phyloP scores from a whole-genome alignment of 169 alveolate genomes.

The Theileria equi region DNA sequence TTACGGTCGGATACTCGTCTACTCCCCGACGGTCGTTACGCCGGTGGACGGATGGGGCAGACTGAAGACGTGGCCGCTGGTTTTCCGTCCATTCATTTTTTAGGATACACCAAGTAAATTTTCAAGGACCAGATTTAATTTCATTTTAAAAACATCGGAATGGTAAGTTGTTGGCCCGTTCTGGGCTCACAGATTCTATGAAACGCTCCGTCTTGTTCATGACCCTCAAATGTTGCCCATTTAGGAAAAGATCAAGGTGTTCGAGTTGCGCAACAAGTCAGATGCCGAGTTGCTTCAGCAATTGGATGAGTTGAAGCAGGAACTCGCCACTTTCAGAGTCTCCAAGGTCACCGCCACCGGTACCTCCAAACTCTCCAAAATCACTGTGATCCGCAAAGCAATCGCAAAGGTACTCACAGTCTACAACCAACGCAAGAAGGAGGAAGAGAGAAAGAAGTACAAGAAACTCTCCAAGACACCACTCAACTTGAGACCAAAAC shows the following conservation, averaged over 20 bases:
- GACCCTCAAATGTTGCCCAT: too few species aligned
- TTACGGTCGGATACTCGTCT: too few species aligned
- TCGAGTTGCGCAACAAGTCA: constrained; percentile 84
- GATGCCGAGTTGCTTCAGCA: constrained; percentile 84
- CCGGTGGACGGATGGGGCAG: too few species aligned
- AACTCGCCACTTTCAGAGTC: constrained; percentile 86
- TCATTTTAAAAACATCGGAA: too few species aligned
- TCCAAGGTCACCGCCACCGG: constrained; percentile 88
- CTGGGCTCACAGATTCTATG: too few species aligned
- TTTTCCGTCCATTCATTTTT: too few species aligned
- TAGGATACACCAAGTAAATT: too few species aligned
- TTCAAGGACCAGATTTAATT: too few species aligned
- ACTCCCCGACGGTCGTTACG: too few species aligned
- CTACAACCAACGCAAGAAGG: constrained; percentile 85
- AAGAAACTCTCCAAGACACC: constrained; percentile 82
- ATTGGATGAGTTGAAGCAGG: constrained; percentile 87
- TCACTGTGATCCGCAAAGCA: constrained; percentile 85
- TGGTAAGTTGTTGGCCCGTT: too few species aligned
- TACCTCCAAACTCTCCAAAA: constrained; percentile 85
- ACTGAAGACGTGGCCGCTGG: too few species aligned
- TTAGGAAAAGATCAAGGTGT: constrained; percentile 82
- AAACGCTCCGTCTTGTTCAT: too few species aligned
- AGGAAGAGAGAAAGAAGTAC: constrained; percentile 78
- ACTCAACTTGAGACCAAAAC: constrained; percentile 86
- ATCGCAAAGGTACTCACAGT: constrained; percentile 92